Evolutionary conservation across 2,329 filamentous ascomycete species (phyloP), one percentile per base, ranked within the genome.

Genomic region (Zasmidium cellare): DNA sequence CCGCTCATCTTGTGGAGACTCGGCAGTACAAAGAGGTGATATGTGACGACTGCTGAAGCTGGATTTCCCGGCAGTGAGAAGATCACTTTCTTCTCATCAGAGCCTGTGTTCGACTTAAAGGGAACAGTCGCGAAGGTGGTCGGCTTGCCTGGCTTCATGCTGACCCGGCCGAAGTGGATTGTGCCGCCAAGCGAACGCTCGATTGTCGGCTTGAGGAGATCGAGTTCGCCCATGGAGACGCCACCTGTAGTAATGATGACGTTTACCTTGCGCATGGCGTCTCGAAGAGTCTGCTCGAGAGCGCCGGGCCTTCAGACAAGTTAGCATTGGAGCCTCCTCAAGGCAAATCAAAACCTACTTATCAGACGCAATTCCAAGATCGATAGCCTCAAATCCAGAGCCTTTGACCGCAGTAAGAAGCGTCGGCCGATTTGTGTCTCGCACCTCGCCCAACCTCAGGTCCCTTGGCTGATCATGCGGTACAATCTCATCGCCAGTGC

Each of bases 141-240:
- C 1, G 94, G 94, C 75, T 97, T 99, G 3, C 94, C 94, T 0
- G 94, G 94, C 78, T 99, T 99, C 94, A 99, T 97, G 55, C 88
- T 85, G 2, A 99, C 94, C 2, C 94, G 88, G 22, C 94, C 94
- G 67, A 99, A 99, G 75, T 97, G 94, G 65, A 99, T 96, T 0
- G 88, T 94, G 7, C 94, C 94, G 56, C 92, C 91, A 1, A 99
- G 84, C 1, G 87, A 82, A 45, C 93, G 88, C 78, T 97, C 94
- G 67, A 99, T 90, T 0, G 93, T 97, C 0, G 94, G 93, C 73
- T 99, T 99, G 19, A 99, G 84, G 7, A 99, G 87, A 74, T 99
- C 94, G 2, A 97, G 85, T 76, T 99, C 94, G 56, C 94, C 94
- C 94, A 99, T 99, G 9, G 91, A 96, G 19, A 97, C 94, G 49